Evolutionary conservation across 345 rosid genomes (phyloP), one percentile per base, ranked within the genome.

Genomic region (Rhodamnia argentea): DNA sequence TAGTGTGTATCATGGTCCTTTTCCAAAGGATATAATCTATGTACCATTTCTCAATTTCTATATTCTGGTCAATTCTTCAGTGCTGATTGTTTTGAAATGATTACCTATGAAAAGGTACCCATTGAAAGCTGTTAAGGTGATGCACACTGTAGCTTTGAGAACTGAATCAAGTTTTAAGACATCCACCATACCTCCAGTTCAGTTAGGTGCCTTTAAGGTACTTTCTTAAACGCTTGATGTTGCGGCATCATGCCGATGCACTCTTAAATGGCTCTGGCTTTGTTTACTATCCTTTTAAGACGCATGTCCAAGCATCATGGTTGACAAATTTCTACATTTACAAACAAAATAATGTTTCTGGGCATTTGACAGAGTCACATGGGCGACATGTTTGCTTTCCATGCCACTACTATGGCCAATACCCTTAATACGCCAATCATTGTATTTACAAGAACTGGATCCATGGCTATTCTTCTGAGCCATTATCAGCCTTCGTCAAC

Each of bases 321-420:
- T 37, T 70, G 32, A 32, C 47, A 32, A 37, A 70, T 70, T 70
- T 70, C 47, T 70, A 18, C 47, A 70, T 18, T 29, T 18, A 7
- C 62, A 50, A 53, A 56, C 82, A 37, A 53, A 44, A 40, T 85
- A 23, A 56, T 82, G 75, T 62, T 60, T 84, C 78, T 23, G 44
- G 87, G 60, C 82, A 55, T 91, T 92, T 89, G 84, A 88, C 94
- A 97, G 98, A 88, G 92, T 85, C 95, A 92, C 90, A 97, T 97
- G 99, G 98, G 98, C n/a, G 95, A 94, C 91, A 97, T 96, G 99
- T 96, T 97, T 90, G 96, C 99, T 87, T 97, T 94, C 88, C 99
- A 96, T 90, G 91, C 99, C 84, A 93, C 98, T 59, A 95, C 94
- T 42, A 97, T 97, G 98, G 98, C 99, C 3, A 94, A 96, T 89